Evolutionary conservation across 148 eudicot genomes (phyloP), one percentile per base, ranked within the genome.

Genomic region (Chenopodium album): DNA sequence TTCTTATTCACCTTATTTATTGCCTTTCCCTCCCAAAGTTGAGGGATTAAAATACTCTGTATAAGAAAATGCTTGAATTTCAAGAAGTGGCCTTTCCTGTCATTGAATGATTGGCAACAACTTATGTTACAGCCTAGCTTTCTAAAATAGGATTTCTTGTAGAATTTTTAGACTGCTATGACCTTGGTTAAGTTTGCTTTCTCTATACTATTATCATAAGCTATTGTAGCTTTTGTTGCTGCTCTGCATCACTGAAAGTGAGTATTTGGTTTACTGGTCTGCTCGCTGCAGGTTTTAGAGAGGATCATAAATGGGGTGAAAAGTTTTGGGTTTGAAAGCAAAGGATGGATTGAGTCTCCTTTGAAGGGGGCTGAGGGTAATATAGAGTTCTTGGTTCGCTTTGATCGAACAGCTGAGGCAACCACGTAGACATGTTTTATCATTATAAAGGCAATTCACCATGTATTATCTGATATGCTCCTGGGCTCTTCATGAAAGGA

Each of bases 321-420:
- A 89, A 83, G 81, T 72, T 75, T 82, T 78, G 98, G 98, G 60
- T 96, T 96, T 82, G 4, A 81, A 52, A 87, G 94, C 88, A 88
- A 85, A 73, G 99, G 98, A 74, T 96, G 92, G 92, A 94, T 96
- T 0, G 95, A 92, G 83, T 94, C 99, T 75, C 99, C 99, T 9
- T 34, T 96, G 47, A 96, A 94, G 87, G 99, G 98, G 32, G 98
- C 98, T 56, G 95, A 91, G 66, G 98, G 99, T 46, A 94, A 96
- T 81, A 90, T 76, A 41, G 99, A 96, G 78, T 96, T 96, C 83
- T 80, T 96, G 78, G 97, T 91, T 80, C 83, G 90, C 86, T 94
- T 92, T 80, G 85, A 81, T 73, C 87, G 98, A 80, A 80, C 72
- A 44, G 84, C 83, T 4, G 82, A 79, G 79, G 64, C 81, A 82